Evolutionary conservation across 768 basidiomycete species (phyloP), one percentile per base, ranked within the genome.

Genomic region (Pholiota molesta): DNA sequence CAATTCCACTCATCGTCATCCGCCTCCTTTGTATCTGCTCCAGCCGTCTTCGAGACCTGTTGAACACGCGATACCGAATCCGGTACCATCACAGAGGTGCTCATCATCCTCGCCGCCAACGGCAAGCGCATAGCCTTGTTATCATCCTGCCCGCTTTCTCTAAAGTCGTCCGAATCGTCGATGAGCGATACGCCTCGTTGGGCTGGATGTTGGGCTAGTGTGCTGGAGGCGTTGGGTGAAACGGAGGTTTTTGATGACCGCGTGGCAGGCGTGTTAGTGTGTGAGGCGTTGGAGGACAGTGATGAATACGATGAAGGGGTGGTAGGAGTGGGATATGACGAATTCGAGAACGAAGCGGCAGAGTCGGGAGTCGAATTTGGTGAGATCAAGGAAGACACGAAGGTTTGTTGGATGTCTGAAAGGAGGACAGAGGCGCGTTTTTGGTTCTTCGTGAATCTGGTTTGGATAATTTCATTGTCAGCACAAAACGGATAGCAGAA

Each of bases 391-490:
- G 81, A 86, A 2, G 82, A 78, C 10, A 79, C 79, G 37, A 87
- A 76, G 42, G 83, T 79, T 62, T 81, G 80, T 5, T 87, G 87
- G 19, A 90, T 83, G 69, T 90, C 90, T 0, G 87, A 83, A 57
- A 91, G 69, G 31, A 91, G 78, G 1, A 83, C 65, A 0, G 89
- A 89, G 0, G 89, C 89, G 21, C 89, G 86, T 73, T 89, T 90
- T 61, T 87, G 87, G 66, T 77, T 80, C 66, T 86, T 89, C 17
- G 85, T 77, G 68, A 91, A 83, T n/a, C 90, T 91, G 62, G 7
- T 39, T 29, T 26, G 35, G 39, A 16, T 37, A 60, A 6, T 42
- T 26, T 26, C 26, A 31, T 19, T 7, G 42, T 44, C 17, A 44
- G 42, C 42, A 44, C 2, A 19, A 19, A 44, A 1, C 17, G 6